Evolutionary conservation across 805 yeast species (phyloP), one percentile per base, ranked within the genome.

Genomic region (Isabelozyma gotoi): DNA sequence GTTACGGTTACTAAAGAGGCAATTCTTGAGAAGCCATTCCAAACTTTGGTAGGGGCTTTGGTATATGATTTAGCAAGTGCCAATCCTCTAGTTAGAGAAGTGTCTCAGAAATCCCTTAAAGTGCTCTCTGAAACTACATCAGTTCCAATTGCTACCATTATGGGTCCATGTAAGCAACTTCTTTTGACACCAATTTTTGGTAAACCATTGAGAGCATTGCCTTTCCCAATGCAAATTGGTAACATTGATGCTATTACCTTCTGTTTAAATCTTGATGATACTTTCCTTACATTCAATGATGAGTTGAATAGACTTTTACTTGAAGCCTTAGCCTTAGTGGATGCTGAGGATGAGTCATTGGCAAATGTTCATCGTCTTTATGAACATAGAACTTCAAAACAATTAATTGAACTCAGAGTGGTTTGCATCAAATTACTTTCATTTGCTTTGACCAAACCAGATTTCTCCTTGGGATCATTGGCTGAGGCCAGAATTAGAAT

Each of bases 191-290:
- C 99, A 5, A 94, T 94, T 17, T 95, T 94, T 71, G 96, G 96
- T 3, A 94, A 94, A 59, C 99, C 99, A 0, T 67, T 94, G 45
- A 76, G 99, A 49, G 99, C 99, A 0, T 73, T 94, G 48, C 99
- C 99, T 0, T 94, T 95, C 68, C 94, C 96, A 4, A 94, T 92
- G 96, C 99, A 95, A 67, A 94, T 94, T 44, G 99, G 99, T 31
- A 91, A 94, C 61, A 91, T 94, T 48, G 98, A 94, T 49, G 98
- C 98, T 1, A 88, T 94, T n/a, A 84, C 96, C 0, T 95, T 84
- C 63, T 92, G 97, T 58, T 68, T 94, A 45, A 81, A 85, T 1
- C 71, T 92, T 39, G 94, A 88, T 10, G 78, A 85, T 49, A 77
- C 96, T 0, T 90, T 92, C 52, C 68, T 92, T 50, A 84, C 84